Conservation (phyloP, 306 rosid species). For the Cucumis hystrix region DNA sequence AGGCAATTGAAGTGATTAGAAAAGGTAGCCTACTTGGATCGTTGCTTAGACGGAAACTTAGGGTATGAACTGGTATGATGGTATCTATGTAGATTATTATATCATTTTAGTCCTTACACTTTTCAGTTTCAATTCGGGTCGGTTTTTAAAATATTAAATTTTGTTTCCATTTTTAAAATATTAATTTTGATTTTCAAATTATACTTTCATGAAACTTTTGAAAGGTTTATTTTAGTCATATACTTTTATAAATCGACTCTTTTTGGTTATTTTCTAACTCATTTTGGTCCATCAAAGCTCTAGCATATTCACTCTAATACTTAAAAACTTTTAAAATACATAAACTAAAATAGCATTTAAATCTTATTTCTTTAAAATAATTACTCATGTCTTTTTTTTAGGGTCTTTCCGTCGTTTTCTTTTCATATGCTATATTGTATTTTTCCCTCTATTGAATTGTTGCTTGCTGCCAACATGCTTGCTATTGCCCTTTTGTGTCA, state of each 20-base stretch:
- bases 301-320: not conserved
- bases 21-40: not conserved
- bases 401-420: not conserved
- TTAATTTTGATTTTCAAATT: too few species aligned
- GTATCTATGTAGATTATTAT: not conserved
- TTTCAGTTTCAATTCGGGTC: too few species aligned
- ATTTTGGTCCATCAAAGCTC: not conserved
- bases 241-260: too few species aligned
- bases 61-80: not conserved
- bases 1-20: not conserved
- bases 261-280: too few species aligned
- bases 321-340: too few species aligned
- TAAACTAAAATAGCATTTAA: too few species aligned
- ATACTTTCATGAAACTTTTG: too few species aligned
- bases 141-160: too few species aligned
- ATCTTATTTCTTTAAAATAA: not conserved
- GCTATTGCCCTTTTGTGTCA: slow-evolving; percentile 3
- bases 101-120: not conserved
- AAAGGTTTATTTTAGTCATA: too few species aligned
- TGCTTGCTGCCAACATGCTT: not conserved
- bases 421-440: not conserved
- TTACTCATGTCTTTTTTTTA: not conserved
- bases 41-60: not conserved
- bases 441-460: not conserved
- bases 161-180: too few species aligned